Percentiles rank a stretch among this genome's conserved stretches.
Conservation (phyloP, 2,329 filamentous ascomycete species). For the Pestalotiopsis sp. region DNA sequence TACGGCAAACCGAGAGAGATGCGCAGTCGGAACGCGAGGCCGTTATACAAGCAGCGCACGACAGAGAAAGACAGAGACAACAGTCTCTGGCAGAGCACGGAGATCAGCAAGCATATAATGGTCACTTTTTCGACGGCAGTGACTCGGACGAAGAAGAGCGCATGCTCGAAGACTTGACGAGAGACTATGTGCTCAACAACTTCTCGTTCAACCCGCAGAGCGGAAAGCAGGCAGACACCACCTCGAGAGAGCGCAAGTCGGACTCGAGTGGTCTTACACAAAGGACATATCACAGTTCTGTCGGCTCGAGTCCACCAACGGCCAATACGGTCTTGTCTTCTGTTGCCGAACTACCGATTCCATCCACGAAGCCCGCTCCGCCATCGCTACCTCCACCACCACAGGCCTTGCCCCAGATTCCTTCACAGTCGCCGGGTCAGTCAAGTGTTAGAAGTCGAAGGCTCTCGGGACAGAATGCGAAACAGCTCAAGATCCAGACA, state of each 20-base stretch:
- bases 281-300: slow-evolving; percentile 80
- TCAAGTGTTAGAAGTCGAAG: slow-evolving; percentile 71
- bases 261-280: slow-evolving; percentile 80
- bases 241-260: slow-evolving; percentile 64
- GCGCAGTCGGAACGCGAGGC: slow-evolving; percentile 65
- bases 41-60: slow-evolving; percentile 61
- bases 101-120: slow-evolving; percentile 50
- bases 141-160: slow-evolving; percentile 72
- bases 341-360: slow-evolving; percentile 63
- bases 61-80: slow-evolving; percentile 56
- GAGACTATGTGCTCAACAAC: slow-evolving; percentile 79
- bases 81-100: slow-evolving; percentile 30
- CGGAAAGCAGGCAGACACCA: slow-evolving; percentile 61
- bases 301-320: slow-evolving; percentile 72
- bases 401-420: slow-evolving; percentile 48
- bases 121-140: slow-evolving; percentile 65
- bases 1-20: slow-evolving; percentile 74
- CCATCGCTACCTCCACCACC: slow-evolving; percentile 51
- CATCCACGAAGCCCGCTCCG: slow-evolving; percentile 23
- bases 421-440: slow-evolving; percentile 35
- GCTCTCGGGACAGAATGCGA: slow-evolving; percentile 77
- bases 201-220: slow-evolving; percentile 74
- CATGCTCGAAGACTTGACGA: slow-evolving; percentile 85
- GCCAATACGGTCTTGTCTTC: slow-evolving; percentile 71
- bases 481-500: slow-evolving; percentile 90